These are phyloP conservation scores for Cyclospora cayetanensis DNA, from an alignment of 169 alveolate species.

Conservation along the genomic window DNA sequence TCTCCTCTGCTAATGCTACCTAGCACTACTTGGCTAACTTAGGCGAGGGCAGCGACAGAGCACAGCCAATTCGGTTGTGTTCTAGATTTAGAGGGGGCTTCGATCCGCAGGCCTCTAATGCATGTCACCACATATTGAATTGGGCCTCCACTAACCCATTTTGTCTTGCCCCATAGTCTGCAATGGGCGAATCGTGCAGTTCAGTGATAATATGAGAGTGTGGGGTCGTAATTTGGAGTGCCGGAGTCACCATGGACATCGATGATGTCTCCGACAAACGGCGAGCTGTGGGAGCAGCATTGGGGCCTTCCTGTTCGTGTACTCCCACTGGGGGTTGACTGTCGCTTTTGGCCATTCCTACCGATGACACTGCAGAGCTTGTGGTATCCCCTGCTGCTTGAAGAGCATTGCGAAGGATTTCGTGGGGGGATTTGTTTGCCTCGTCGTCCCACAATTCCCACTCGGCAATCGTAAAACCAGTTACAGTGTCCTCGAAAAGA, in stretches of 20 bases:
- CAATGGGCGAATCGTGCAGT: no score
- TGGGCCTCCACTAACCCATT: no score
- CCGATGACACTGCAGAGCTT: background rate
- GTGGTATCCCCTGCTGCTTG: background rate
- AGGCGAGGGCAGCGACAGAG: no score
- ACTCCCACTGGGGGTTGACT: background rate
- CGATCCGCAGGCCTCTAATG: no score
- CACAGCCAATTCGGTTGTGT: no score
- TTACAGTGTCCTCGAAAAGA: background rate
- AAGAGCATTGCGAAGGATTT: background rate
- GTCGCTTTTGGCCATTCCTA: background rate
- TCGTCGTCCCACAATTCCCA: slow-evolving; percentile 20
- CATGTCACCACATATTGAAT: no score
- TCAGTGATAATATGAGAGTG: no score
- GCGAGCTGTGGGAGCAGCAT: background rate
- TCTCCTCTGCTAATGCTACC: no score
- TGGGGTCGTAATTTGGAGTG: background rate
- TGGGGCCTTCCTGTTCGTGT: background rate
- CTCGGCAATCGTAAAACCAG: background rate
- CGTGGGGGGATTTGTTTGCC: background rate
- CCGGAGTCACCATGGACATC: background rate
- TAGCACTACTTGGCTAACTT: no score
- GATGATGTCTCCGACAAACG: no score
- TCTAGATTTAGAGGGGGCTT: no score
- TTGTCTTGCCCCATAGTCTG: no score